Evolutionary conservation across 768 basidiomycete genomes (phyloP), one percentile per base, ranked within the genome.

Genomic region (Leccinum imitatum): DNA sequence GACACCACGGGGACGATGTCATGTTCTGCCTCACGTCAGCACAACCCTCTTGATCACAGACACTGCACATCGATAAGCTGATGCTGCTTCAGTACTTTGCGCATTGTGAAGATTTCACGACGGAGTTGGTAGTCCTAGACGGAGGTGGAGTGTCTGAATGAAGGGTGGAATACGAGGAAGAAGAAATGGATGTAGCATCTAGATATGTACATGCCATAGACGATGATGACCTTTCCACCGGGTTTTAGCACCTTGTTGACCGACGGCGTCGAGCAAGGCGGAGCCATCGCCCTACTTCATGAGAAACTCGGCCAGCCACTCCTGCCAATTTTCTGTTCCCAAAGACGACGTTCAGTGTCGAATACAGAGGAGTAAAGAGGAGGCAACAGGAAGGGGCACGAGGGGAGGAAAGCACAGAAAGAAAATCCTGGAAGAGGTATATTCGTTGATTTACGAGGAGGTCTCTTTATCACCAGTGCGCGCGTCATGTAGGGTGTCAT

Each of bases 1-100:
- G 89, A 87, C 1, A 93, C 82, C 52, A 87, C 77, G 3, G 91
- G 92, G 2, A 84, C 76, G 59, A 95, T 86, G 48, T 76, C 78
- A 63, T 92, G 85, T 66, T 86, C 71, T 3, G 77, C 73, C 25
- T 41, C 59, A 62, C 58, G 47, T 70, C 57, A 72, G 44, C 23
- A 57, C 21, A 37, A 9, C 50, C 58, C 30, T 60, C 35, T 11
- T 52, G 50, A 58, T 52, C 33, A 55, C 23, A 39, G 51, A 58
- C n/a, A 23, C 21, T 17, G 69, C 80, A 46, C 50, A 91, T 91
- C 92, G 39, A 91, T 78, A 41, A 95, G 75, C 62, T 86, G 84
- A 39, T 87, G 84, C 65, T 91, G 87, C 65, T 82, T 86, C 63
- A 94, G 23, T 23, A 23, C 23, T 63, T 91, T 84, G 17, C 84